A percentile compares a stretch with the other conserved stretches of the same genome.
Evolutionary conservation across 768 basidiomycete species (phyloP).

Genomic region (Boletus huronensis): DNA sequence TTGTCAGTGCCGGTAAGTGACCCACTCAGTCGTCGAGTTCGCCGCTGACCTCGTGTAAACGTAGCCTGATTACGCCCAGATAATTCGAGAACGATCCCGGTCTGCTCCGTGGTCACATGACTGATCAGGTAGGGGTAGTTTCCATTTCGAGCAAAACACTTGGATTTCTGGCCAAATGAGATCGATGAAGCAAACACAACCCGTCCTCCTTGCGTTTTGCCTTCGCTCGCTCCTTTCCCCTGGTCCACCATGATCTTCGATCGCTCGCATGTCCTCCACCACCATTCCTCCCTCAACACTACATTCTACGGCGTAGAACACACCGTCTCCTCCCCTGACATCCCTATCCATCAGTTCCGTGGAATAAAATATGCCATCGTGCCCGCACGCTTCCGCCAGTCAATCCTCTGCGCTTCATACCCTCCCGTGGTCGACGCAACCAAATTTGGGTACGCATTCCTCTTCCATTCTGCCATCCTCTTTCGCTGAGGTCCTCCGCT

Average conservation of each 20-base stretch:
- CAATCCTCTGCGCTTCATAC: slow-evolving; percentile 56
- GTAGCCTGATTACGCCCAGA: neutral
- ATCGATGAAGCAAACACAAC: slow-evolving; percentile 24
- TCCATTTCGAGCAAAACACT: slow-evolving; percentile 21
- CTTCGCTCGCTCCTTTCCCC: neutral
- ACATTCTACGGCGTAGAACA: slow-evolving; percentile 68
- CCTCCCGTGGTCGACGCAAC: slow-evolving; percentile 59
- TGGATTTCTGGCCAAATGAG: slow-evolving; percentile 25
- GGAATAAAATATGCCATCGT: slow-evolving; percentile 77
- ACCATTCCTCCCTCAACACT: slow-evolving; percentile 55
- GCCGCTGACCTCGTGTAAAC: slow-evolving; percentile 8
- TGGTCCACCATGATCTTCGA: slow-evolving; percentile 27
- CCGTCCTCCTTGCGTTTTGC: neutral
- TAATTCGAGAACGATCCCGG: slow-evolving; percentile 7
- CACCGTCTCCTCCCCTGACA: slow-evolving; percentile 50
- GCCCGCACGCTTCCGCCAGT: slow-evolving; percentile 74
- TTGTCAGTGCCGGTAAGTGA: neutral
- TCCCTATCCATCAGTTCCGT: slow-evolving; percentile 64
- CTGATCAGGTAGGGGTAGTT: slow-evolving; percentile 11
- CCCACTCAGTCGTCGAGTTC: slow-evolving; percentile 6
- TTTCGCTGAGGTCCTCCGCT: slow-evolving; percentile 1
- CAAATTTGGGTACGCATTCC: slow-evolving; percentile 54
- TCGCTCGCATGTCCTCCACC: slow-evolving; percentile 33
- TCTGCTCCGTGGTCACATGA: slow-evolving; percentile 26
- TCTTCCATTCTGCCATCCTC: slow-evolving; percentile 5